Evolutionary conservation across 2,329 filamentous ascomycete genomes (phyloP).

Genomic region (Trichoderma pleuroti): DNA sequence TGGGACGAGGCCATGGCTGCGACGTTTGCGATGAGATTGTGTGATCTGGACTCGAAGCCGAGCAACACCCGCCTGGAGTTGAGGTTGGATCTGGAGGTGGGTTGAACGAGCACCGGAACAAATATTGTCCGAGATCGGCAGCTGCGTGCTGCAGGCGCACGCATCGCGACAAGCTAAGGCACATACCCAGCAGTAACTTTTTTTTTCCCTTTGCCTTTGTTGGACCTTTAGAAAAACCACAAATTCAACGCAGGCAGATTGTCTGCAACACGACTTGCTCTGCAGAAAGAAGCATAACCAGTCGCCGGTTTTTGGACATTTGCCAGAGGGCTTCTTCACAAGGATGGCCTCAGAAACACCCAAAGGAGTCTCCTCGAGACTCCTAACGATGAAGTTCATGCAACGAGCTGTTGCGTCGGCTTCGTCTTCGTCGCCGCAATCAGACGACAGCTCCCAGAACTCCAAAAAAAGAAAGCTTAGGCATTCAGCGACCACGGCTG

Average conservation of each 20-base stretch:
- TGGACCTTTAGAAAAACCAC: not conserved
- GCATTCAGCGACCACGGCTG: constrained; percentile 24
- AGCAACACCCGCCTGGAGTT: not conserved
- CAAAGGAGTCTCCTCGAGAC: constrained; percentile 75
- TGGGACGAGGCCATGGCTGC: constrained; percentile 43
- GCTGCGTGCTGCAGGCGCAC: not conserved
- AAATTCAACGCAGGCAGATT: not conserved
- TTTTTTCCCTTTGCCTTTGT: not conserved
- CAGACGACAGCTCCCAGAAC: constrained; percentile 43
- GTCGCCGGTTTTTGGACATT: not conserved
- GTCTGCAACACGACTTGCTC: not conserved
- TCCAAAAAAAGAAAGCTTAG: constrained; percentile 61
- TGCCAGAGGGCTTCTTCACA: not conserved
- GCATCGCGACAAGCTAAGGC: not conserved
- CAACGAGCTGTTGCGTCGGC: constrained; percentile 71
- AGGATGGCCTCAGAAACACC: constrained; percentile 51
- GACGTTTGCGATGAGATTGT: constrained; percentile 17
- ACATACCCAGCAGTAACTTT: not conserved
- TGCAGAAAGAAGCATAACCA: not conserved
- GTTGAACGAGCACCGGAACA: constrained; percentile 7
- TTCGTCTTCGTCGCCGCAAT: constrained; percentile 43
- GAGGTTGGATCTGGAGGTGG: constrained; percentile 6
- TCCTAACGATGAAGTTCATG: constrained; percentile 98
- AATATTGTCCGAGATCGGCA: constrained; percentile 4
- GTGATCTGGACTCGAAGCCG: constrained; percentile 8